These are phyloP conservation scores for Diaporthe citri DNA, from an alignment of 2,329 filamentous ascomycete genomes.

Conservation along the genomic window DNA sequence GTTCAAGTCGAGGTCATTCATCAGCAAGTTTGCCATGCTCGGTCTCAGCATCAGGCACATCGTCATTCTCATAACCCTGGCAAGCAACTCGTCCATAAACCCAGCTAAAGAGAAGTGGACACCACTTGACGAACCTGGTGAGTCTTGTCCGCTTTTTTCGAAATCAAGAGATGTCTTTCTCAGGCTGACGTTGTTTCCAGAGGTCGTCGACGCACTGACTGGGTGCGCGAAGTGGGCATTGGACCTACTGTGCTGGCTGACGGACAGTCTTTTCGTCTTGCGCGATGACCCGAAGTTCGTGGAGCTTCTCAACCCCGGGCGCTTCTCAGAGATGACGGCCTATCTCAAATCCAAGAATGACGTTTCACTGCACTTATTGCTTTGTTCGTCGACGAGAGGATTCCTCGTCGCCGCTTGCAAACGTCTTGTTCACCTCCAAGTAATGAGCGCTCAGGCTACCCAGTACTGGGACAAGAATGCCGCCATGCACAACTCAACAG, in stretches of 20 bases:
- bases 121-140: constrained; percentile 74
- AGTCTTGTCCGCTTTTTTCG: constrained; percentile 44
- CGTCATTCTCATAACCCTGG: constrained; percentile 74
- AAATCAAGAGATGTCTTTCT: background rate
- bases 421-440: constrained; percentile 70
- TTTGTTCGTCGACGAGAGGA: constrained; percentile 80
- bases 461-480: constrained; percentile 59
- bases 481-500: constrained; percentile 43
- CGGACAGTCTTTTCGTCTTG: constrained; percentile 70
- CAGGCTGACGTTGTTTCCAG: constrained; percentile 52
- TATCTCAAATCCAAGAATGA: constrained; percentile 69
- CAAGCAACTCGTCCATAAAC: constrained; percentile 67
- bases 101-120: constrained; percentile 67
- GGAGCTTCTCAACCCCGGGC: constrained; percentile 60
- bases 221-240: constrained; percentile 85
- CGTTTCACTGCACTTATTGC: constrained; percentile 72
- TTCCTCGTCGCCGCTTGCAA: constrained; percentile 79
- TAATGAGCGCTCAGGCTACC: constrained; percentile 61
- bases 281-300: constrained; percentile 65
- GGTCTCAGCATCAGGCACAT: constrained; percentile 81
- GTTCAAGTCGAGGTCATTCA: constrained; percentile 70
- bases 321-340: constrained; percentile 61
- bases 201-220: constrained; percentile 78
- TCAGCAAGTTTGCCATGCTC: constrained; percentile 81
- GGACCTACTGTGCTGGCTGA: constrained; percentile 75